Conservation (phyloP, 805 yeast genomes). For the Spencermartinsiella europaea region DNA sequence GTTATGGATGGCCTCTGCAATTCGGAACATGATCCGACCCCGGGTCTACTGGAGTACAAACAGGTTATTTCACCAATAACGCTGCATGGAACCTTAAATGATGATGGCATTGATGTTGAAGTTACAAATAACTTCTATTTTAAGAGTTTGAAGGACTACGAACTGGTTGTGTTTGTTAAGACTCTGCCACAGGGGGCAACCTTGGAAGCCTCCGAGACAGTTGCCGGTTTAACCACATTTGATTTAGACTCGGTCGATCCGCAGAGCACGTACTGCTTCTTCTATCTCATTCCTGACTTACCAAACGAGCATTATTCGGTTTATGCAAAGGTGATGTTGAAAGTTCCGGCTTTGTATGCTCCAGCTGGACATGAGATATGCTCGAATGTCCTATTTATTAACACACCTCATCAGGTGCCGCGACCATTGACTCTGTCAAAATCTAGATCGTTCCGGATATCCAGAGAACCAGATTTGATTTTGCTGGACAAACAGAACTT, state of each 20-base stretch:
- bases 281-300: not conserved
- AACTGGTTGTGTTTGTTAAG: slow-evolving; percentile 5
- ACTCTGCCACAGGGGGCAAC: not conserved
- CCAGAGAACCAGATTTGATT: not conserved
- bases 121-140: slow-evolving; percentile 13
- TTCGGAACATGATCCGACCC: slow-evolving; percentile 34
- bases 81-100: not conserved
- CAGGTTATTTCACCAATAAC: slow-evolving; percentile 33
- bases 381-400: too few species aligned
- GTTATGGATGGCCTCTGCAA: slow-evolving; percentile 35
- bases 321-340: slow-evolving; percentile 11
- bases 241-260: slow-evolving; percentile 1
- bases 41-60: slow-evolving; percentile 33
- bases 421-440: not conserved
- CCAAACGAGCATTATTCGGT: slow-evolving; percentile 10
- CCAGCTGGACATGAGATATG: slow-evolving; percentile 22
- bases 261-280: not conserved
- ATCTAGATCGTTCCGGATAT: not conserved
- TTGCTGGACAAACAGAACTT: not conserved
- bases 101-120: not conserved
- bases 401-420: not conserved
- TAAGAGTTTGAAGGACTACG: slow-evolving; percentile 5
- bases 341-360: slow-evolving; percentile 18
- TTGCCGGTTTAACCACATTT: not conserved
- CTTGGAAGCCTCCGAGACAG: not conserved